Percentiles rank a stretch among this genome's conserved stretches.
Evolutionary conservation across 2,329 filamentous ascomycete genomes (phyloP).

Genomic region (Malbranchea zuffiana): DNA sequence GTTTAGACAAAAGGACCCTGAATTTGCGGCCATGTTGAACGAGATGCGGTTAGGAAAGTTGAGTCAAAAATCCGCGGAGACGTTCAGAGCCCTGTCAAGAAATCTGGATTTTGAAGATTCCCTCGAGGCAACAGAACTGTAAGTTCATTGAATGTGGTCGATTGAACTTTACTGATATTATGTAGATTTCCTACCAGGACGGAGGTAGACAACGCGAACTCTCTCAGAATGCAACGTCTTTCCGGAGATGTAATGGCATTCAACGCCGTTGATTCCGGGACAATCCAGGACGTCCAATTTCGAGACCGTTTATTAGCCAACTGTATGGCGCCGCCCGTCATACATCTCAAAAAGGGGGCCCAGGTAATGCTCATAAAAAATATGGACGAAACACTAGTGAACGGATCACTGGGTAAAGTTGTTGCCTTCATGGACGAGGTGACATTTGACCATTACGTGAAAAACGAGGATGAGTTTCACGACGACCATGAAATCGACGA

Average conservation of each 20-base stretch:
- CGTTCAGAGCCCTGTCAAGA: slow-evolving; percentile 63
- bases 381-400: slow-evolving; percentile 84
- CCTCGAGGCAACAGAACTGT: slow-evolving; percentile 75
- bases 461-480: slow-evolving; percentile 47
- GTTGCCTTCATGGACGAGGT: slow-evolving; percentile 64
- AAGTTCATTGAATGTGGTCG: slow-evolving; percentile 19
- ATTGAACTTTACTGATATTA: slow-evolving; percentile 1
- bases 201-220: slow-evolving; percentile 84
- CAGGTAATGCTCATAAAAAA: slow-evolving; percentile 99
- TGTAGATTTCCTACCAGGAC: slow-evolving; percentile 69
- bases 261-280: slow-evolving; percentile 63
- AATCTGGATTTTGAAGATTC: slow-evolving; percentile 62
- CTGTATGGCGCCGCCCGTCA: slow-evolving; percentile 78
- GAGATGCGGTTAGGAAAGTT: slow-evolving; percentile 90
- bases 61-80: slow-evolving; percentile 59
- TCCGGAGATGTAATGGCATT: slow-evolving; percentile 58
- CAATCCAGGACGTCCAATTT: slow-evolving; percentile 51
- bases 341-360: slow-evolving; percentile 78
- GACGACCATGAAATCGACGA: slow-evolving; percentile 38
- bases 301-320: slow-evolving; percentile 72
- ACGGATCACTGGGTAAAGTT: slow-evolving; percentile 84
- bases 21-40: slow-evolving; percentile 91
- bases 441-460: slow-evolving; percentile 47
- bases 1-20: slow-evolving; percentile 84
- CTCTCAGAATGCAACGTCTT: slow-evolving; percentile 58